phyloP scores from a whole-genome alignment of 257 asterid genomes.

The Mentha longifolia region DNA sequence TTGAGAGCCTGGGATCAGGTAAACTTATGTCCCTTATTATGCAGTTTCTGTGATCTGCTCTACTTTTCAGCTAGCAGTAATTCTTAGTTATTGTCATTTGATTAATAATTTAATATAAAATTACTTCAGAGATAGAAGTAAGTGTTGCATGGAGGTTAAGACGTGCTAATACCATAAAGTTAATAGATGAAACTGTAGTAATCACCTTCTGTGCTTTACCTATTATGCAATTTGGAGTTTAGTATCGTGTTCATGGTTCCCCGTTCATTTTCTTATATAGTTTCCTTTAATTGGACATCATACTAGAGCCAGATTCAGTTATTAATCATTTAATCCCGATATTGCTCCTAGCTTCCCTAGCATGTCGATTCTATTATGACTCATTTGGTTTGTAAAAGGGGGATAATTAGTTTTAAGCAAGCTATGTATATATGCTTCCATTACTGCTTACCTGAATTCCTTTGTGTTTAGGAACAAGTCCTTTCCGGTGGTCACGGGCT shows the following conservation, averaged over 20 bases:
- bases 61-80: too few relatives aligned
- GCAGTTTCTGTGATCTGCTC: background rate
- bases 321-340: background rate
- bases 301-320: constrained; percentile 13
- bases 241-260: constrained; percentile 3
- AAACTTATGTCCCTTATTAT: constrained; percentile 35
- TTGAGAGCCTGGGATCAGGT: constrained; percentile 99
- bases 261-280: background rate
- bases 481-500: constrained; percentile 99
- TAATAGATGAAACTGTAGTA: background rate
- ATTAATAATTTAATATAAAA: background rate
- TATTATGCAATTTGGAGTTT: background rate
- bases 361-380: background rate
- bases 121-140: too few relatives aligned
- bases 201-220: background rate
- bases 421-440: background rate
- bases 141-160: constrained; percentile 5
- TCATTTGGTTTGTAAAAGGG: constrained; percentile 16
- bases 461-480: constrained; percentile 75
- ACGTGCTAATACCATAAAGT: constrained; percentile 7
- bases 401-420: background rate
- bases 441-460: constrained; percentile 22
- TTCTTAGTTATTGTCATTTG: background rate
- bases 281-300: background rate
- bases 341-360: constrained; percentile 1